Evolutionary conservation across 2,329 filamentous ascomycete genomes (phyloP), one percentile per base, ranked within the genome.

Genomic region (Colletotrichum scovillei): DNA sequence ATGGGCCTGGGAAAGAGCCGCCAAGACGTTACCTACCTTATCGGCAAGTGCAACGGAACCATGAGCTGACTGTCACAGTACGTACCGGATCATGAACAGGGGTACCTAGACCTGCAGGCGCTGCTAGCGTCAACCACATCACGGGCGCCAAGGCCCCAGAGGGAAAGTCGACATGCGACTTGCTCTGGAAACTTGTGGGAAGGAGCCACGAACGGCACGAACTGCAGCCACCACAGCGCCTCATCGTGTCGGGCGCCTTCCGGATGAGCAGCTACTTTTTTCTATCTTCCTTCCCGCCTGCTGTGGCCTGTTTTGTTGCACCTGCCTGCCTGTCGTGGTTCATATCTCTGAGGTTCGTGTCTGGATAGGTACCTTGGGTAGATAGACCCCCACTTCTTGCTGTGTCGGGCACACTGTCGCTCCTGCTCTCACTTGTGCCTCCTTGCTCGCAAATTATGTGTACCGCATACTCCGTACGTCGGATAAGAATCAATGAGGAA

Each of bases 1-100:
- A 56, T 30, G 22, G 32, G 32, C 32, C 32, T 30, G 32, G 32
- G 42, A 63, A 52, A 73, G 66, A 69, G 70, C 66, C 70, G 70
- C 67, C 66, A 70, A 64, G 62, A 38, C 11, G 26, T 24, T 16
- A 35, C 32, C 32, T 35, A 35, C 32, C 32, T 35, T 35, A 26
- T 49, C 59, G 35, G 59, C 57, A 42, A 60, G 57, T 28, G 56
- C 30, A 38, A n/a, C 5, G 42, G 38, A 32, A 63, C 28, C 60
- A 35, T 53, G 42, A 49, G 42, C 42, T 49, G 42, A 49, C 42
- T 49, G 11, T 11, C 19, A 8, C 42, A 22, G 42, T n/a, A 53
- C n/a, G 30, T 35, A 35, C 19, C 42, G 30, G 19, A 12, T 32
- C n/a, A n/a, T 19, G 56, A 35, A 12, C 56, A 58, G 56, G 56